Evolutionary conservation across 345 rosid genomes (phyloP).

Genomic region (Noccaea bulbosa): DNA sequence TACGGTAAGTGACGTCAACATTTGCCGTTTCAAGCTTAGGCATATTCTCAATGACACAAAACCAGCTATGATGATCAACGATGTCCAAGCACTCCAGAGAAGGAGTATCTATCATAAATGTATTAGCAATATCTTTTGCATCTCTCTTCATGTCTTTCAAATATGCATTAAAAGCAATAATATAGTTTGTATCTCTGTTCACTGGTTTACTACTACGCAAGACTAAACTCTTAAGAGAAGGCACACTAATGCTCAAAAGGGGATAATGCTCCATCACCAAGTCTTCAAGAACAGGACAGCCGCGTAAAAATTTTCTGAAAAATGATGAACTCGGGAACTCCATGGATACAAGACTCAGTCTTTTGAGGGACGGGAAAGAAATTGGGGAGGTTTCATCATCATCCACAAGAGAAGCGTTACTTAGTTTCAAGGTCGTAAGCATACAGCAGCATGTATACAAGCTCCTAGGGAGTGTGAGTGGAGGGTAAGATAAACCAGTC

Average conservation of each 20-base stretch:
- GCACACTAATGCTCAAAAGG: background rate
- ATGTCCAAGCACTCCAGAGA: conserved; percentile 7
- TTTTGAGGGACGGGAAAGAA: conserved; percentile 11
- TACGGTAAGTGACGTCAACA: background rate
- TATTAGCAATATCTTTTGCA: no score
- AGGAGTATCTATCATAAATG: conserved; percentile 24
- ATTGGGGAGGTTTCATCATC: no score
- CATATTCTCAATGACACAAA: conserved; percentile 3
- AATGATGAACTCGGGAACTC: conserved; percentile 6
- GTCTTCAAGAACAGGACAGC: conserved; percentile 31
- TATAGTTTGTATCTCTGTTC: no score
- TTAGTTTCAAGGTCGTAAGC: no score
- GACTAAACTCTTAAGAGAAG: conserved; percentile 19
- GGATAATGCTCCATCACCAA: conserved; percentile 1
- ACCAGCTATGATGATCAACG: background rate
- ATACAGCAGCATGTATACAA: no score
- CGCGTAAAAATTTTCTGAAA: conserved; percentile 10
- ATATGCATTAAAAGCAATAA: no score
- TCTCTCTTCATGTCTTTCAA: no score
- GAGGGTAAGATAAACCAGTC: no score
- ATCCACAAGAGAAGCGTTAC: no score
- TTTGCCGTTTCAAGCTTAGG: conserved; percentile 12
- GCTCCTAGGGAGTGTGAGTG: no score
- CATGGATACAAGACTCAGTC: background rate
- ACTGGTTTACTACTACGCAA: background rate